Conservation (phyloP, 106 monocot genomes). For the Dendrobium catenatum region DNA sequence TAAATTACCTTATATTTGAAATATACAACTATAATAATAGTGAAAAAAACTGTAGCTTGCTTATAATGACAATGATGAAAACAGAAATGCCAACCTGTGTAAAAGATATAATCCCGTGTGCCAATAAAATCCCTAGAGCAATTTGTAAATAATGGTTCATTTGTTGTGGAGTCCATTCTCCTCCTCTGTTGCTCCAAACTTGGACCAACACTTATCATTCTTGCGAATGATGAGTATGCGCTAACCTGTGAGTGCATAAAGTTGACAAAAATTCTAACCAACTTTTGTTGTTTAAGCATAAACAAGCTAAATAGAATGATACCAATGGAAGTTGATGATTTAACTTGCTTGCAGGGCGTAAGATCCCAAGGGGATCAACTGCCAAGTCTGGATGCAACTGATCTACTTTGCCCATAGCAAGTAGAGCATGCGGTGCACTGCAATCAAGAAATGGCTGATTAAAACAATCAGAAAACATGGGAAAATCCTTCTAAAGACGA, state of each 20-base stretch:
- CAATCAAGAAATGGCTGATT: slow-evolving; percentile 16
- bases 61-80: neutral
- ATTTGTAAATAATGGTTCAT: slow-evolving; percentile 93
- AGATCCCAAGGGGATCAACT: slow-evolving; percentile 70
- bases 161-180: slow-evolving; percentile 67
- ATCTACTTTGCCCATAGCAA: slow-evolving; percentile 82
- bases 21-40: neutral
- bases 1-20: neutral
- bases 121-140: slow-evolving; percentile 85
- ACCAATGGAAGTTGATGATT: slow-evolving; percentile 90
- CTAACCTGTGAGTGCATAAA: slow-evolving; percentile 65
- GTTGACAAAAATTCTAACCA: slow-evolving; percentile 5
- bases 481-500: neutral
- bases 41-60: neutral
- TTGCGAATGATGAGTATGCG: slow-evolving; percentile 88
- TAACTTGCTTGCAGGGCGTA: slow-evolving; percentile 65
- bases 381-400: slow-evolving; percentile 75
- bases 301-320: slow-evolving; percentile 10
- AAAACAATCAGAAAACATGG: neutral
- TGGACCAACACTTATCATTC: slow-evolving; percentile 32
- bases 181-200: slow-evolving; percentile 57
- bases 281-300: neutral
- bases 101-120: slow-evolving; percentile 95
- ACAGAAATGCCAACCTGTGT: slow-evolving; percentile 52
- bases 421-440: slow-evolving; percentile 83